These are phyloP conservation scores for Candolleomyces aberdarensis DNA, from an alignment of 768 basidiomycete genomes.

Conservation along the genomic window DNA sequence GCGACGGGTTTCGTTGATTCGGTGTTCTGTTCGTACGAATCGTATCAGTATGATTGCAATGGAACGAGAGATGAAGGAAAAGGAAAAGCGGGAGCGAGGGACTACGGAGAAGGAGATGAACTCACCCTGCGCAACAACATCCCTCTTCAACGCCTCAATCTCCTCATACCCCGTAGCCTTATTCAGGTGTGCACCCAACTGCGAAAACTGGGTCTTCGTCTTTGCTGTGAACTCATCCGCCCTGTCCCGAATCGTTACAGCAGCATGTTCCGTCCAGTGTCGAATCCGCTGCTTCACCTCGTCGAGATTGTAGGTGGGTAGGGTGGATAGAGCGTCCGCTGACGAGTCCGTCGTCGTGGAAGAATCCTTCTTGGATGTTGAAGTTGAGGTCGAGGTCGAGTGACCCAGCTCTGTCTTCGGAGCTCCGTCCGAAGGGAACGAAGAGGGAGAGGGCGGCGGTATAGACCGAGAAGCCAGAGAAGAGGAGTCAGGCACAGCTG, in stretches of 20 bases:
- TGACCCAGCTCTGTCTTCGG: neutral
- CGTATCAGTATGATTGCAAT: neutral
- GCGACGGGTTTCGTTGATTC: slow-evolving; percentile 63
- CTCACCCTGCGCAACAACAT: slow-evolving; percentile 80
- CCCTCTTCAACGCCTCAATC: slow-evolving; percentile 77
- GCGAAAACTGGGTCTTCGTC: slow-evolving; percentile 61
- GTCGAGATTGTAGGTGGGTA: slow-evolving; percentile 30
- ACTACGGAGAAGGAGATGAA: slow-evolving; percentile 6
- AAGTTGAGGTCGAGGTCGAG: slow-evolving; percentile 1
- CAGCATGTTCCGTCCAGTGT: slow-evolving; percentile 49
- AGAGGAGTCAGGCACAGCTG: neutral
- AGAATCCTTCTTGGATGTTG: neutral
- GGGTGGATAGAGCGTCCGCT: slow-evolving; percentile 12
- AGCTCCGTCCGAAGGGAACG: neutral
- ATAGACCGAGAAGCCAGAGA: neutral
- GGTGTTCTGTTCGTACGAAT: slow-evolving; percentile 52
- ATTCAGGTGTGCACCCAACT: slow-evolving; percentile 78
- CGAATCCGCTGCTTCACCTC: slow-evolving; percentile 37
- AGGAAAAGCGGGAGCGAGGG: neutral
- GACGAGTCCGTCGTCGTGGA: neutral
- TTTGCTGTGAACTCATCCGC: slow-evolving; percentile 56
- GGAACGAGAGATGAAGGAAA: slow-evolving; percentile 8
- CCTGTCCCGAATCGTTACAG: slow-evolving; percentile 45
- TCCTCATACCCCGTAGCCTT: slow-evolving; percentile 89
- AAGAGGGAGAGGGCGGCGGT: neutral